Conservation (phyloP, 192 early-diverging fungal genomes). For the Umbelopsis sp. region DNA sequence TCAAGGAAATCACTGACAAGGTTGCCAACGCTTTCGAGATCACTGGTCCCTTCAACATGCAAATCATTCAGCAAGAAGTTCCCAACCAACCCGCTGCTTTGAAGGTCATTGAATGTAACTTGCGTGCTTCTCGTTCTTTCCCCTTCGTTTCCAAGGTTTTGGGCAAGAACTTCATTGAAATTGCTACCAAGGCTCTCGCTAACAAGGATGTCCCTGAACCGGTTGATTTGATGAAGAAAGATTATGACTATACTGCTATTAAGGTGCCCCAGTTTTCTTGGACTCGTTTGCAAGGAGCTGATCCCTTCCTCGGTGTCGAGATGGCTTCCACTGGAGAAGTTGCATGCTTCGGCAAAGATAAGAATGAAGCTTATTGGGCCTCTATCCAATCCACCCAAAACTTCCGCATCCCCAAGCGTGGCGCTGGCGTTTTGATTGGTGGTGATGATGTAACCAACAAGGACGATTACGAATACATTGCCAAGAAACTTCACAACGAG, state of each 20-base stretch:
- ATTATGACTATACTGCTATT: conserved; percentile 79
- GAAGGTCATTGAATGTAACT: conserved; percentile 98
- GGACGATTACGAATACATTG: conserved; percentile 73
- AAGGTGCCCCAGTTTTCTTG: conserved; percentile 97
- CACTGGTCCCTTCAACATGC: conserved; percentile 99
- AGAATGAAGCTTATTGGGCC: conserved; percentile 84
- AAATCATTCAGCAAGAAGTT: conserved; percentile 76
- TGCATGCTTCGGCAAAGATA: conserved; percentile 92
- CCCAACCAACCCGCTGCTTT: conserved; percentile 52
- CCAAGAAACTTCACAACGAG: conserved; percentile 52
- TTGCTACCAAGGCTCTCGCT: conserved; percentile 83
- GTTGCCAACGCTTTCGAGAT: conserved; percentile 90
- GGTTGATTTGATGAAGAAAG: conserved; percentile 56
- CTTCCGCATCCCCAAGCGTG: conserved; percentile 80
- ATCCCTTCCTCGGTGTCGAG: conserved; percentile 96
- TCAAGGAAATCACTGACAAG: conserved; percentile 82
- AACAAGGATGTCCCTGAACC: conserved; percentile 60
- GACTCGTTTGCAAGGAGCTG: conserved; percentile 94
- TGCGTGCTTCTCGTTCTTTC: conserved; percentile 97
- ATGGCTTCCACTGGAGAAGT: conserved; percentile 99
- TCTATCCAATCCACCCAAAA: conserved; percentile 87
- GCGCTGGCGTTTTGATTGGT: conserved; percentile 68
- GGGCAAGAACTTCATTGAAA: conserved; percentile 89
- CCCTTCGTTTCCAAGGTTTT: conserved; percentile 97
- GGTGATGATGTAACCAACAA: conserved; percentile 72